phyloP scores from a whole-genome alignment of 192 early-diverging fungal genomes.

The Mycoemilia scoparia region DNA sequence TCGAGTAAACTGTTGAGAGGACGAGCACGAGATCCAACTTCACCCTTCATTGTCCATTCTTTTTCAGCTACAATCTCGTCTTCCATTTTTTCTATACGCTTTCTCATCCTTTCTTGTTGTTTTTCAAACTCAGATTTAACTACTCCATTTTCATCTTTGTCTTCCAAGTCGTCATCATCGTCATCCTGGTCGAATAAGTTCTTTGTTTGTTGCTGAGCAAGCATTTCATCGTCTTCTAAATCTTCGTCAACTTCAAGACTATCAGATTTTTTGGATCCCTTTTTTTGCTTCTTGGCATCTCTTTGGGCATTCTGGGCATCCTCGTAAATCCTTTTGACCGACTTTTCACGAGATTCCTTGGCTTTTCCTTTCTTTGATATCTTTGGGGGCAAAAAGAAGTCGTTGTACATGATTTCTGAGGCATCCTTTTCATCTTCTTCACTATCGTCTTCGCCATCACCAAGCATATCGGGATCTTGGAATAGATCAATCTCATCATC shows the following conservation, averaged over 20 bases:
- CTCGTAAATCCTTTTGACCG: constrained; percentile 19
- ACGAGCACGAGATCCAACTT: constrained; percentile 57
- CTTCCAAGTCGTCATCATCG: constrained; percentile 8
- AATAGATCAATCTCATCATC: constrained; percentile 40
- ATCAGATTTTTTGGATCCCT: constrained; percentile 17
- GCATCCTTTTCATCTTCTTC: constrained; percentile 41
- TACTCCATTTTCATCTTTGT: constrained; percentile 2
- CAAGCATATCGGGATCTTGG: constrained; percentile 28
- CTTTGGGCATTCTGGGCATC: constrained; percentile 1
- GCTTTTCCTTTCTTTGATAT: constrained; percentile 26
- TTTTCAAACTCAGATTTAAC: constrained; percentile 61
- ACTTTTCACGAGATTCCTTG: constrained; percentile 15
- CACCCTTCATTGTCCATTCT: constrained; percentile 83
- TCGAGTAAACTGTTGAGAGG: constrained; percentile 87
- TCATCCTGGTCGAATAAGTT: constrained; percentile 9
- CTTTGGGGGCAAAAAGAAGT: constrained; percentile 65
- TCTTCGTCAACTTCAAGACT: constrained; percentile 14
- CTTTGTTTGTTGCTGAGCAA: constrained; percentile 1
- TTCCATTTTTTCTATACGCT: constrained; percentile 69
- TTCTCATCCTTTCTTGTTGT: constrained; percentile 45
- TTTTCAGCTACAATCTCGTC: constrained; percentile 62
- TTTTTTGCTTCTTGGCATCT: constrained; percentile 11
- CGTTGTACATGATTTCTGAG: constrained; percentile 58
- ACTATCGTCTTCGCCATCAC: constrained; percentile 42
- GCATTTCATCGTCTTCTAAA: constrained; percentile 10